A percentile compares a stretch with the other conserved stretches of the same genome.
Conservation (phyloP, 106 monocot species). For the Dendrobium huoshanense region DNA sequence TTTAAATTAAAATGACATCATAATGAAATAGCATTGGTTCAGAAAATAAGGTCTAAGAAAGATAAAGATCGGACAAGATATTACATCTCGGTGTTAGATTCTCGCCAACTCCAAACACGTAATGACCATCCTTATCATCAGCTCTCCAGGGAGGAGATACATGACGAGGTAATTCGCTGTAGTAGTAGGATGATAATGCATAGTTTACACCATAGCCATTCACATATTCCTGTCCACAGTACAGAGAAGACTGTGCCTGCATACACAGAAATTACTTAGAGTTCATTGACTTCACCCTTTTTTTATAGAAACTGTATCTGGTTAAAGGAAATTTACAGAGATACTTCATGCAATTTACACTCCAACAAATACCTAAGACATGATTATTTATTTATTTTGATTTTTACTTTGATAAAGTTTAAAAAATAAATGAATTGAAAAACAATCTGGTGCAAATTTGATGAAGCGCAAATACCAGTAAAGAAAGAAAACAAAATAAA, state of each 20-base stretch:
- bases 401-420: not conserved
- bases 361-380: not conserved
- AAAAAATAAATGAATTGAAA: not conserved
- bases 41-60: not conserved
- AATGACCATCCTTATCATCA: conserved; percentile 96
- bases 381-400: not conserved
- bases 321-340: not conserved
- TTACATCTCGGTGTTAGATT: conserved; percentile 84
- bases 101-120: conserved; percentile 76
- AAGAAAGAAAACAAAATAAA: not conserved
- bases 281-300: not conserved
- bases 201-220: conserved; percentile 29
- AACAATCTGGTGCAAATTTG: not conserved
- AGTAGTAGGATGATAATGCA: conserved; percentile 33
- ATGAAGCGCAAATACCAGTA: not conserved
- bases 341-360: not conserved
- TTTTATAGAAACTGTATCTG: not conserved
- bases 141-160: conserved; percentile 80
- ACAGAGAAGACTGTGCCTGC: conserved; percentile 32
- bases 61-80: not conserved
- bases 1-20: not conserved
- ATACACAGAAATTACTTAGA: not conserved
- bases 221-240: conserved; percentile 61
- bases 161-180: conserved; percentile 30
- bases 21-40: not conserved